Base-by-base conservation (phyloP, 2,329 filamentous ascomycete species). In the Colletotrichum endophyticum region DNA sequence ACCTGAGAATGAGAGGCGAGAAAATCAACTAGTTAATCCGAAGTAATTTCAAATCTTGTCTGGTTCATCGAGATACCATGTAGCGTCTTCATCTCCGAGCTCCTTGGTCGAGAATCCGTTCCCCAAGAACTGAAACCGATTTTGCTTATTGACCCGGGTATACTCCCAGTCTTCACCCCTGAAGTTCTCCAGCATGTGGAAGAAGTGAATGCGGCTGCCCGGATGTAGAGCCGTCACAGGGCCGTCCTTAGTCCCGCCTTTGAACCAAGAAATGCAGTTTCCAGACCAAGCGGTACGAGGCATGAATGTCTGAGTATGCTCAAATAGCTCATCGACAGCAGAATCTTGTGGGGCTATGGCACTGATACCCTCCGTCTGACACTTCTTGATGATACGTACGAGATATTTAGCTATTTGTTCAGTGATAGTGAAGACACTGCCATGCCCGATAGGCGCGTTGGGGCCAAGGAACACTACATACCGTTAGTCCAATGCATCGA, bases 21-120 rank as follows among this genome's bases (percentile, higher is more conserved):
- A 13, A 22, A 7, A 22, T 6, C 2, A 8, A 22, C 44, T 22
- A 22, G n/a, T 49, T 22, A 13, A 22, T 13, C n/a, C 44, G 2
- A 49, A 1, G 44, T 49, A 49, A 49, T 22, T 13, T 62, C 19
- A 62, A 62, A 62, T 27, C 19, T 32, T 22, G 7, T 62, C 59
- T n/a, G 59, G 59, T 30, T 67, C 36, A 16, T 67, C 85, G 7
- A 89, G 80, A 72, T 89, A 89, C 87, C 87, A 89, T 2, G 86
- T 86, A 34, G 84, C 79, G 63, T 89, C 84, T 4, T 67, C 69
- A 2, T 82, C 82, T 49, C 85, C 85, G 12, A 87, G 74, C 62
- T 78, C 75, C 61, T 63, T 75, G n/a, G 53, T 61, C n/a, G 80
- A 77, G 44, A 79, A 81, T 4, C 80, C 80, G 71, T 81, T 81